These are phyloP conservation scores for Verticillium tricorpus DNA, from an alignment of 2,329 filamentous ascomycete species.

Conservation along the genomic window DNA sequence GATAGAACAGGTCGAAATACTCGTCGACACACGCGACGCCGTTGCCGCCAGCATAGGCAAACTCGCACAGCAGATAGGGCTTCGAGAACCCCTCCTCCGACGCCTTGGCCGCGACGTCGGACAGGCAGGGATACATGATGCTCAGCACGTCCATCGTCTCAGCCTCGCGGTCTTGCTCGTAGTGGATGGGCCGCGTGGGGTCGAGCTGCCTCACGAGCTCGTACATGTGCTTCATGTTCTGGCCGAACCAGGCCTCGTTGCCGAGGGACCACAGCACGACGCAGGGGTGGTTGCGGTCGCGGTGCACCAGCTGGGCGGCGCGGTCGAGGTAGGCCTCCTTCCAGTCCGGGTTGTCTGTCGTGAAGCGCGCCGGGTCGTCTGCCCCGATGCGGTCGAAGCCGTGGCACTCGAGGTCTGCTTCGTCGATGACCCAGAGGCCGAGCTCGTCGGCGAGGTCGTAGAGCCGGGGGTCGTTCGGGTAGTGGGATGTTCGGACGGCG, in stretches of 20 bases:
- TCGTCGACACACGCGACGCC: conserved; percentile 64
- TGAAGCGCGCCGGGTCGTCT: conserved; percentile 40
- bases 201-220: conserved; percentile 56
- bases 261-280: conserved; percentile 69
- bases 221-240: conserved; percentile 65
- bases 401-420: conserved; percentile 51
- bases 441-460: conserved; percentile 60
- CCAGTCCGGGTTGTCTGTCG: conserved; percentile 59
- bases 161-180: conserved; percentile 57
- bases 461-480: conserved; percentile 56
- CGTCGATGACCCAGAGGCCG: conserved; percentile 59
- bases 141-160: conserved; percentile 58
- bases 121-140: conserved; percentile 58
- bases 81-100: conserved; percentile 41
- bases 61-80: conserved; percentile 55
- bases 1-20: conserved; percentile 62
- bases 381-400: conserved; percentile 38
- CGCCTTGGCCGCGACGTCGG: conserved; percentile 35
- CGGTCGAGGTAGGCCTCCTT: conserved; percentile 62
- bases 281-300: conserved; percentile 56
- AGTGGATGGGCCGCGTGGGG: conserved; percentile 55
- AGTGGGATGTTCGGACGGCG: conserved; percentile 63
- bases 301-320: conserved; percentile 57
- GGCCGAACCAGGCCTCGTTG: conserved; percentile 67
- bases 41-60: conserved; percentile 65